Percentiles rank a stretch among this genome's conserved stretches.
These are phyloP conservation scores for Aspergillus panamensis DNA, from an alignment of 495 filamentous ascomycete genomes.

Conservation along the genomic window DNA sequence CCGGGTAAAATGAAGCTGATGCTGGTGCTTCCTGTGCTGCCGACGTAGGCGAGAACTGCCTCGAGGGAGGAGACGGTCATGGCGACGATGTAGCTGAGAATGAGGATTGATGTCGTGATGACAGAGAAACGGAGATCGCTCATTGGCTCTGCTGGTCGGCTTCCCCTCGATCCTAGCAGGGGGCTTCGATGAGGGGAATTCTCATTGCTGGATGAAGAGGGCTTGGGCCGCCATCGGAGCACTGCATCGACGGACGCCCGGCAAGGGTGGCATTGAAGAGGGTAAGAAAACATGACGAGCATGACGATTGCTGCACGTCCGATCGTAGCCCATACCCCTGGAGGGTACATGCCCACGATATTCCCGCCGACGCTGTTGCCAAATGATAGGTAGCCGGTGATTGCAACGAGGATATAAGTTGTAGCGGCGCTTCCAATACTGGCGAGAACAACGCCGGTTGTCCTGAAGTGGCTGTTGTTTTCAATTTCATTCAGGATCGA, in stretches of 20 bases:
- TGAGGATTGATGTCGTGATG: slow-evolving; percentile 80
- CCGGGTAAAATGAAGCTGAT: slow-evolving; percentile 97
- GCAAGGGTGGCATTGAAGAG: slow-evolving; percentile 92
- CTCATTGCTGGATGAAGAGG: slow-evolving; percentile 34
- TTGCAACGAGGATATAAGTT: slow-evolving; percentile 86
- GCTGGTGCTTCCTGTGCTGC: slow-evolving; percentile 86
- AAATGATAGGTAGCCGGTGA: slow-evolving; percentile 94
- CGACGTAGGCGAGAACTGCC: slow-evolving; percentile 90
- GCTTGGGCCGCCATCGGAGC: slow-evolving; percentile 78
- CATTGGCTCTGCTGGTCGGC: slow-evolving; percentile 55
- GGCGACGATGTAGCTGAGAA: slow-evolving; percentile 79
- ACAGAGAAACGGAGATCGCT: slow-evolving; percentile 84
- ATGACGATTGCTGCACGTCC: slow-evolving; percentile 93
- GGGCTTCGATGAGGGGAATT: slow-evolving; percentile 46
- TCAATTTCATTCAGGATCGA: slow-evolving; percentile 93
- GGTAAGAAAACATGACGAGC: slow-evolving; percentile 95
- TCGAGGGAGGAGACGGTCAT: slow-evolving; percentile 89
- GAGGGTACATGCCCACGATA: slow-evolving; percentile 87
- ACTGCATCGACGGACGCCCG: slow-evolving; percentile 90
- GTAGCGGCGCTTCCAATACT: slow-evolving; percentile 78
- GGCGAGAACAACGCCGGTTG: slow-evolving; percentile 72
- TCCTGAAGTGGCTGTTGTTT: slow-evolving; percentile 77
- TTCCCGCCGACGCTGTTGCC: slow-evolving; percentile 84
- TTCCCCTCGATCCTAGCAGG: slow-evolving; percentile 35
- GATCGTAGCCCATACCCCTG: slow-evolving; percentile 81